Conservation (phyloP, 2,329 filamentous ascomycete genomes). For the Cryphonectria parasitica region DNA sequence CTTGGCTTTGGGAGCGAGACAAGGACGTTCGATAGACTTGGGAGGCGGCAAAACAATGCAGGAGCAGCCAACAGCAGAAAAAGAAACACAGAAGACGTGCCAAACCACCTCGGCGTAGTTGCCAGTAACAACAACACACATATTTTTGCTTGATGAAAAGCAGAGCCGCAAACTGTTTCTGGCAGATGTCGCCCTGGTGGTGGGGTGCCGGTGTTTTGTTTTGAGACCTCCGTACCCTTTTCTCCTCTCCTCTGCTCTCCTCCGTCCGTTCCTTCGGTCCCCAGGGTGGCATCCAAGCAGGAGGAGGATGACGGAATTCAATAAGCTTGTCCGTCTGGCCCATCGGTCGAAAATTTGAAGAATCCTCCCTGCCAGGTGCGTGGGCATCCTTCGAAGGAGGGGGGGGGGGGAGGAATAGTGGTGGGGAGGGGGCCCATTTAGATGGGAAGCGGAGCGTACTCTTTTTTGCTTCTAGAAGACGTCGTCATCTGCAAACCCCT, state of each 20-base stretch:
- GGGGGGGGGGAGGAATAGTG: not conserved
- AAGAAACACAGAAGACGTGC: not conserved
- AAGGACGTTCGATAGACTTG: not conserved
- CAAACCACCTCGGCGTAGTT: not conserved
- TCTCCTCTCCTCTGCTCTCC: too few relatives aligned
- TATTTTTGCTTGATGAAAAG: not conserved
- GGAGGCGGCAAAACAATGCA: not conserved
- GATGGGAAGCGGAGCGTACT: not conserved
- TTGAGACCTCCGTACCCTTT: too few relatives aligned
- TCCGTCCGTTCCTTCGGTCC: not conserved
- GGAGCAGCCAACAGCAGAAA: not conserved
- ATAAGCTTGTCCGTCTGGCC: not conserved
- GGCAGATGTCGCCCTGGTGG: too few relatives aligned
- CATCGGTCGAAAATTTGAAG: not conserved
- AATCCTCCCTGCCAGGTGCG: not conserved
- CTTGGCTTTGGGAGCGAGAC: not conserved
- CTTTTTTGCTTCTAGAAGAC: constrained; percentile 22
- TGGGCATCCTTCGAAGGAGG: constrained; percentile 1
- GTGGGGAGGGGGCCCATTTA: not conserved
- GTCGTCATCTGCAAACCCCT: constrained; percentile 15
- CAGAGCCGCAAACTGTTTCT: not conserved
- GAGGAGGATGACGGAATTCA: constrained; percentile 4
- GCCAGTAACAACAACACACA: not conserved
- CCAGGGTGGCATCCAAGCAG: not conserved
- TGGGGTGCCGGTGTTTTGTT: too few relatives aligned